phyloP scores from a whole-genome alignment of 768 basidiomycete species.

The Tubosaeta sp. region DNA sequence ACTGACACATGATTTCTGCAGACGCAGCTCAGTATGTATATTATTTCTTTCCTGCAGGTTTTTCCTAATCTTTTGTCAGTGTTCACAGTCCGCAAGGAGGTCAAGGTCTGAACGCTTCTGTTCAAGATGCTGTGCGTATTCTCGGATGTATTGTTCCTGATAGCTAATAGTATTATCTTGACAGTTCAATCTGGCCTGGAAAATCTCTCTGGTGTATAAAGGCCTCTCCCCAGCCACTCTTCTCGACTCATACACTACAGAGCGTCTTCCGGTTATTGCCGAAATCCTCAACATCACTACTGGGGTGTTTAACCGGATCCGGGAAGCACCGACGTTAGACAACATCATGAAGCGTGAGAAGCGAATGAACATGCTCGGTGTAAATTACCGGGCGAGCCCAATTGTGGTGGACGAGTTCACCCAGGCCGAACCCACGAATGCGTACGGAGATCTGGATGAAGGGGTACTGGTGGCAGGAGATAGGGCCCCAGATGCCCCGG shows the following conservation, averaged over 20 bases:
- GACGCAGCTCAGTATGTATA: constrained; percentile 42
- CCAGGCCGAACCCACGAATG: not conserved
- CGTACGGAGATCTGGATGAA: constrained; percentile 9
- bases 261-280: constrained; percentile 43
- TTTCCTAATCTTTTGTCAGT: constrained; percentile 1
- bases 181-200: constrained; percentile 44
- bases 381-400: constrained; percentile 52
- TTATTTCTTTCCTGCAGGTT: not conserved
- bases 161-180: not conserved
- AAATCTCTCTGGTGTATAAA: constrained; percentile 39
- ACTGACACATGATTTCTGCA: constrained; percentile 13
- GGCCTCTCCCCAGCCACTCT: constrained; percentile 32
- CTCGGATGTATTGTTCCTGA: not conserved
- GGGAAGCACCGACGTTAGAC: not conserved
- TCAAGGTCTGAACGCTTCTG: constrained; percentile 35
- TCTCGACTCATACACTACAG: constrained; percentile 38
- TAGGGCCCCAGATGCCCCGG: constrained; percentile 13
- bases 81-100: constrained; percentile 23
- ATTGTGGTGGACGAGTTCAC: constrained; percentile 39
- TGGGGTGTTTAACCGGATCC: constrained; percentile 10
- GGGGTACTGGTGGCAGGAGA: constrained; percentile 9
- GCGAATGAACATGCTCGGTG: constrained; percentile 40
- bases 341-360: not conserved
- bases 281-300: constrained; percentile 42
- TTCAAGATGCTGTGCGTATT: constrained; percentile 36